Conservation (phyloP, 768 basidiomycete species). For the Hemileccinum rubropunctum region DNA sequence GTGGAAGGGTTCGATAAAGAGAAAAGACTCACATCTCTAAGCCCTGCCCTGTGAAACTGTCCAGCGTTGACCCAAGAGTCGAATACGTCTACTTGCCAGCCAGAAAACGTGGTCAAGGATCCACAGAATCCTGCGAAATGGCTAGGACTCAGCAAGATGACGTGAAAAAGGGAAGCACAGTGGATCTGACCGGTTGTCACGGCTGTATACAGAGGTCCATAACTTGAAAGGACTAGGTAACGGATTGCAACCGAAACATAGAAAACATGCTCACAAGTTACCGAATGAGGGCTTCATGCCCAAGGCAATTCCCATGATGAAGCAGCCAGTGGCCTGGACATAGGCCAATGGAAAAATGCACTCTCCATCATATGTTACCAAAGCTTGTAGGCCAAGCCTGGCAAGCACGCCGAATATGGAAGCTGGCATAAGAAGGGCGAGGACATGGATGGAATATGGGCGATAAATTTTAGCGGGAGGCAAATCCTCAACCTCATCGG, state of each 20-base stretch:
- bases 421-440: slow-evolving; percentile 73
- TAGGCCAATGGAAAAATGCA: slow-evolving; percentile 83
- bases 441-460: slow-evolving; percentile 60
- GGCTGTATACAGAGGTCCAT: slow-evolving; percentile 85
- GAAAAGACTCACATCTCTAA: slow-evolving; percentile 61
- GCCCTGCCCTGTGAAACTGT: slow-evolving; percentile 53
- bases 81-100: slow-evolving; percentile 91
- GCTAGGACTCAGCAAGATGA: background rate
- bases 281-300: slow-evolving; percentile 71
- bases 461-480: slow-evolving; percentile 38
- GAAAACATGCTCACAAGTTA: slow-evolving; percentile 55
- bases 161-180: background rate
- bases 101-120: slow-evolving; percentile 93
- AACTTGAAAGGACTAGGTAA: slow-evolving; percentile 44
- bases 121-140: slow-evolving; percentile 78
- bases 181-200: slow-evolving; percentile 69
- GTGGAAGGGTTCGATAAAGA: background rate
- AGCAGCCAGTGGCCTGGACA: slow-evolving; percentile 83
- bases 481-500: slow-evolving; percentile 30
- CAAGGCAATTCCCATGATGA: slow-evolving; percentile 84
- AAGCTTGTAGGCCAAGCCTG: slow-evolving; percentile 72
- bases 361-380: slow-evolving; percentile 70
- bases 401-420: slow-evolving; percentile 86
- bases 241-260: slow-evolving; percentile 3
- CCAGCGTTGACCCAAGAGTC: slow-evolving; percentile 75